phyloP scores from a whole-genome alignment of 2,329 filamentous ascomycete species.

The Xylariomycetidae sp. region DNA sequence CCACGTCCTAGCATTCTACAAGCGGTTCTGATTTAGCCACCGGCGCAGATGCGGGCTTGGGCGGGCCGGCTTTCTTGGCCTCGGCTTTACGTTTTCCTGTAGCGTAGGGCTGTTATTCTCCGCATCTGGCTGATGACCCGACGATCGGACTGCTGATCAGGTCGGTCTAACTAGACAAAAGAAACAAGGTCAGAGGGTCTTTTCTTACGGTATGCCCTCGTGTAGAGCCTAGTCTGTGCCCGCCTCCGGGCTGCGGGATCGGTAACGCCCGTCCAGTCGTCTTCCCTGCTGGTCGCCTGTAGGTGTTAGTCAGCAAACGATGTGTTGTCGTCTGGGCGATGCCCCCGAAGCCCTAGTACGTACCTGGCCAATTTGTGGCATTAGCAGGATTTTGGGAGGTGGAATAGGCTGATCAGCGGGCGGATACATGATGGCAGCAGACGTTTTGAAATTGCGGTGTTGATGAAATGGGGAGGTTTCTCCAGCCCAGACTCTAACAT shows the following conservation, averaged over 20 bases:
- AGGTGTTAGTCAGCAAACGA: conserved; percentile 25
- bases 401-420: too few species aligned
- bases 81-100: conserved; percentile 30
- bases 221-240: conserved; percentile 41
- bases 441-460: too few species aligned
- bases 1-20: conserved; percentile 30
- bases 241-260: conserved; percentile 36
- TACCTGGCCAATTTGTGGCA: too few species aligned
- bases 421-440: too few species aligned
- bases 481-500: too few species aligned
- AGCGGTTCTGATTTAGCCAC: conserved; percentile 23
- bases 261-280: conserved; percentile 42
- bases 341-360: too few species aligned
- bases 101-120: conserved; percentile 17
- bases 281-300: conserved; percentile 33
- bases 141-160: conserved; percentile 1
- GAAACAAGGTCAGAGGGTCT: conserved; percentile 8
- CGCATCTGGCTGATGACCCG: conserved; percentile 8
- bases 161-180: conserved; percentile 7
- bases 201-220: conserved; percentile 38
- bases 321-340: conserved; percentile 11
- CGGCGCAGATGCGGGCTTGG: conserved; percentile 13
- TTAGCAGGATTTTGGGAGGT: too few species aligned
- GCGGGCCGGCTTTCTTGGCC: conserved; percentile 16
- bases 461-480: too few species aligned